Conservation (phyloP, 805 yeast species). For the Kodamaea leandrae region DNA sequence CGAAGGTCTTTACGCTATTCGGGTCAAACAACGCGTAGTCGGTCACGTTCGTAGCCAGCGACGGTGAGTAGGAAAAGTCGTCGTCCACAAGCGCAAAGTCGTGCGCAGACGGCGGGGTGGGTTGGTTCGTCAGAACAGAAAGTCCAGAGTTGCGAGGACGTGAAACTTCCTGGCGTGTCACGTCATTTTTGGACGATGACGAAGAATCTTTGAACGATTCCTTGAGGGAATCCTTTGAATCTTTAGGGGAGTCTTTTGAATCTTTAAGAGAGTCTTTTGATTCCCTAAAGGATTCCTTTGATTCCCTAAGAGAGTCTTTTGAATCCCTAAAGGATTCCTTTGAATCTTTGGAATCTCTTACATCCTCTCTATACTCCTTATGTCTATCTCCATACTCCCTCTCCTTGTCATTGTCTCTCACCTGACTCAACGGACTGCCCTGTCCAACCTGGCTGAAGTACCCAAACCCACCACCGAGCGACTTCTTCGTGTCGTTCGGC, state of each 20-base stretch:
- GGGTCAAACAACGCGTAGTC: constrained; percentile 75
- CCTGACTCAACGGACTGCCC: constrained; percentile 2
- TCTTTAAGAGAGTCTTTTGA: not conserved
- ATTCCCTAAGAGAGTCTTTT: too few species aligned
- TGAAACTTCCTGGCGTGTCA: not conserved
- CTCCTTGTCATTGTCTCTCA: not conserved
- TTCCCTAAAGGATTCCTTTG: not conserved
- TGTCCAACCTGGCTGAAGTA: not conserved
- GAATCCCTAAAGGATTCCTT: too few species aligned
- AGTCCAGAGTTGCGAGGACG: too few species aligned
- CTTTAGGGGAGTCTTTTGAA: not conserved
- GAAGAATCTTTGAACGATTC: too few species aligned
- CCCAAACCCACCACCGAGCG: not conserved
- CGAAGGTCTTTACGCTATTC: constrained; percentile 61
- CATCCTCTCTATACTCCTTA: not conserved
- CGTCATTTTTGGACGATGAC: not conserved
- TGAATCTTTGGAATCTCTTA: not conserved
- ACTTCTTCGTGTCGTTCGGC: too few species aligned
- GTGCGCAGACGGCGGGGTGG: constrained; percentile 52
- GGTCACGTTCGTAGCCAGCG: constrained; percentile 21
- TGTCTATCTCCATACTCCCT: not conserved
- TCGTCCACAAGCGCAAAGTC: constrained; percentile 57
- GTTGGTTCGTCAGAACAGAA: too few species aligned
- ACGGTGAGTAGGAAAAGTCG: constrained; percentile 36
- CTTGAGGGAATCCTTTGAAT: too few species aligned